Evolutionary conservation across 306 rosid genomes (phyloP).

Genomic region (Casuarina cunninghamiana): DNA sequence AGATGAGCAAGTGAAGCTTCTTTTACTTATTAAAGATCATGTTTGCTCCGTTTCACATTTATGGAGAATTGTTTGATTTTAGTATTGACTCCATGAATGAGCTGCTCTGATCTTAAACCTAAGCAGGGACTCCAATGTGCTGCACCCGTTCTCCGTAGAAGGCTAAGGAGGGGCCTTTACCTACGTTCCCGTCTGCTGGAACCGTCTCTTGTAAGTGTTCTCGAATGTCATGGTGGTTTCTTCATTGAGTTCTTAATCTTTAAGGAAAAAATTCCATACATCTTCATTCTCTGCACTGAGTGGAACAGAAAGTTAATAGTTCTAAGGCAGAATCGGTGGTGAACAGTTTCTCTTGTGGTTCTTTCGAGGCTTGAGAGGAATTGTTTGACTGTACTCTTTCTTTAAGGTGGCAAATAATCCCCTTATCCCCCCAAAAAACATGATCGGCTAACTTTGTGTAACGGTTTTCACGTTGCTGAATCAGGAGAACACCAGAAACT

Average conservation of each 20-base stretch:
- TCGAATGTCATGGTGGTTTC: neutral
- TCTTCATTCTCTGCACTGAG: constrained; percentile 3
- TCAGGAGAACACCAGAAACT: constrained; percentile 41
- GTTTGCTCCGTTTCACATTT: neutral
- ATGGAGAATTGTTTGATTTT: neutral
- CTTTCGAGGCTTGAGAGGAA: neutral
- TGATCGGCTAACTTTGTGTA: constrained; percentile 30
- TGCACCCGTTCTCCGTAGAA: neutral
- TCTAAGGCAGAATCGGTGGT: constrained; percentile 8
- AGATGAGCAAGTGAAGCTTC: no score
- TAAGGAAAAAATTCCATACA: neutral
- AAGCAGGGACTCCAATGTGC: neutral
- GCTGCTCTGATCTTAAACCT: neutral
- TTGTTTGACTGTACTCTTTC: neutral
- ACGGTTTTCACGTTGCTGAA: constrained; percentile 28
- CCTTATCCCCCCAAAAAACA: neutral
- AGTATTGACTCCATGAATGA: no score
- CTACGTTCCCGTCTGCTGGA: neutral
- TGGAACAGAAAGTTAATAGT: constrained; percentile 8
- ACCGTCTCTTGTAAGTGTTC: neutral
- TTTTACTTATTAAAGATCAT: no score
- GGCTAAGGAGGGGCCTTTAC: neutral
- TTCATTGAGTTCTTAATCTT: neutral
- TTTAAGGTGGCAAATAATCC: neutral
- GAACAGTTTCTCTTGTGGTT: neutral